These are phyloP conservation scores for Jackrogersella multiformis DNA, from an alignment of 495 filamentous ascomycete genomes.

Conservation along the genomic window DNA sequence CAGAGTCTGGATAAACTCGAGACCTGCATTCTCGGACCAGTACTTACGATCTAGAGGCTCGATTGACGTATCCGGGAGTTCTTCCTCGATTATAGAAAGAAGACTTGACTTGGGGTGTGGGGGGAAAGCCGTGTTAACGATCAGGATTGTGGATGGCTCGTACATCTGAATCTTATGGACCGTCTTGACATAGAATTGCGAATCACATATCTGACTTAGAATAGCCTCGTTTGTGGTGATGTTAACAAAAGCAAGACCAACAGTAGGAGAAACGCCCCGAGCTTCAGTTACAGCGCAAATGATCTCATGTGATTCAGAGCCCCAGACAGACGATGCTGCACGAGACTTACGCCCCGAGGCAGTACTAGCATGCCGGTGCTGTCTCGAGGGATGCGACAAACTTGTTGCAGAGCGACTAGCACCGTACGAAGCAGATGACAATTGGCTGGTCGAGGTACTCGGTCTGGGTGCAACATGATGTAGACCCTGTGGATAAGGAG, in stretches of 20 bases:
- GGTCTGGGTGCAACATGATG: constrained; percentile 26
- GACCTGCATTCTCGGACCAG: constrained; percentile 85
- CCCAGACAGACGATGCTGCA: constrained; percentile 69
- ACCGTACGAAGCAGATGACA: constrained; percentile 33
- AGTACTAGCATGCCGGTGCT: constrained; percentile 38
- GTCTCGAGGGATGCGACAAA: constrained; percentile 31
- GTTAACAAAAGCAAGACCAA: constrained; percentile 91
- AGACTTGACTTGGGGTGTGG: constrained; percentile 76
- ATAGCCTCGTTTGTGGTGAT: constrained; percentile 81
- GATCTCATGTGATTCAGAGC: constrained; percentile 71
- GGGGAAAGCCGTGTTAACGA: constrained; percentile 71
- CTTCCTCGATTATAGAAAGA: constrained; percentile 75
- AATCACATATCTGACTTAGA: constrained; percentile 90
- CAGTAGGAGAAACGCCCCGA: constrained; percentile 82
- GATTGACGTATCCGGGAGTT: constrained; percentile 66
- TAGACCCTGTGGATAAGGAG: constrained; percentile 19
- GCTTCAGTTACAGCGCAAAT: constrained; percentile 93
- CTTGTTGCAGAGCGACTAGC: constrained; percentile 37
- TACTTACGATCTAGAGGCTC: constrained; percentile 79
- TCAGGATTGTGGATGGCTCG: constrained; percentile 77
- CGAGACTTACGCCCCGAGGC: constrained; percentile 66
- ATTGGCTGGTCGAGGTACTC: constrained; percentile 23
- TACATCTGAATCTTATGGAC: constrained; percentile 83
- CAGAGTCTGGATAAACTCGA: constrained; percentile 80
- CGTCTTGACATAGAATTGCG: constrained; percentile 84